Evolutionary conservation across 345 rosid genomes (phyloP).

Genomic region (Eutrema heterophyllum): DNA sequence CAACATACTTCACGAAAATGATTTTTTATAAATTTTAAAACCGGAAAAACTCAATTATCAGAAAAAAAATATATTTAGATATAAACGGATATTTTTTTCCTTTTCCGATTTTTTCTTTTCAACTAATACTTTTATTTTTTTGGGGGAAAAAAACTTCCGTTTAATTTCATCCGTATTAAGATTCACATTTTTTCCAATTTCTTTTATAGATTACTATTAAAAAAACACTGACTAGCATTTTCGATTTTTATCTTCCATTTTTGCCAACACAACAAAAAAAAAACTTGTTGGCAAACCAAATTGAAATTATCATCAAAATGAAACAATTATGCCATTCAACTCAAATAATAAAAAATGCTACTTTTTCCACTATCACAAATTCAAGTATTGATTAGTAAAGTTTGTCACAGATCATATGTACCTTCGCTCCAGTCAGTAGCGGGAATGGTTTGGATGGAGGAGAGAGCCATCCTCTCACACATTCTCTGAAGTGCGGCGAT

Average conservation of each 20-base stretch:
- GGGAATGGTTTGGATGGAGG: conserved; percentile 5
- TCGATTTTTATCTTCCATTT: neutral
- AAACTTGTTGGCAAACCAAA: neutral
- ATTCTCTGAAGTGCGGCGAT: conserved; percentile 44
- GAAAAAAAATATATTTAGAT: neutral
- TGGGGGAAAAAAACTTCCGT: neutral
- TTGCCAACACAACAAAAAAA: neutral
- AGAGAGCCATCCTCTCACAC: conserved; percentile 53
- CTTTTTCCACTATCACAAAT: neutral
- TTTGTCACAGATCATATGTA: neutral
- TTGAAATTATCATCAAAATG: neutral
- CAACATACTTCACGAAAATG: no score
- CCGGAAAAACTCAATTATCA: neutral
- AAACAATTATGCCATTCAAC: neutral
- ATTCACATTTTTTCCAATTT: neutral
- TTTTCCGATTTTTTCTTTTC: neutral
- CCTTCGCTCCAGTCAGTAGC: conserved; percentile 36
- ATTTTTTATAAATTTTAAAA: no score
- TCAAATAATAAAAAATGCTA: neutral
- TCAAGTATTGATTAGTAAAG: neutral
- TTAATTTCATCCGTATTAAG: neutral
- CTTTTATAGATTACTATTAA: neutral
- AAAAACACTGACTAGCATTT: neutral
- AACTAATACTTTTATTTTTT: neutral
- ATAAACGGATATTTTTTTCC: neutral